Base-by-base conservation (phyloP, 2,329 filamentous ascomycete genomes). In the Knoxdaviesia capensis region DNA sequence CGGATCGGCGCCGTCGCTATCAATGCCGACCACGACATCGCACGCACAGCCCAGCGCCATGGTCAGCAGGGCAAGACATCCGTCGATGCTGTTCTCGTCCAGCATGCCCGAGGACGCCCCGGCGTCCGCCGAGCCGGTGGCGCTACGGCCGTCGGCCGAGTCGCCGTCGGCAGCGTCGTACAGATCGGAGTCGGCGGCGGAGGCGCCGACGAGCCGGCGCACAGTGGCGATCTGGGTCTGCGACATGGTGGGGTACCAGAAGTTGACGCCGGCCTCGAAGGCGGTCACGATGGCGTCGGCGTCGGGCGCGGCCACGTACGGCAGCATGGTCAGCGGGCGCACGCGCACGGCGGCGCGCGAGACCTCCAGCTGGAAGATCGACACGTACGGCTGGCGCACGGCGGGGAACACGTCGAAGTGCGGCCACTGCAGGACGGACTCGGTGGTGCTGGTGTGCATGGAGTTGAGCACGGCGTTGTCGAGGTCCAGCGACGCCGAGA, bases 161-260 rank as follows among this genome's bases (percentile, higher is more conserved):
- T 20, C 20, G 20, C 20, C 20, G 20, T 20, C 20, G 20, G 20
- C 20, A 20, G 20, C 20, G 20, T 20, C 20, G 20, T 20, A 20
- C 20, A 20, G 20, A 3, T 20, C 20, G 20, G 20, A 20, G 20
- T 20, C 20, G 2, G 20, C 20, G 20, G 2, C 20, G 20, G 20
- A 20, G 2, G 48, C 49, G 4, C 53, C 45, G 2, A 68, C 50
- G 2, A 53, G 53, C 0, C 43, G 39, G 6, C 58, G 53, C 5
- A 61, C 51, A 28, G 48, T 49, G 1, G 54, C 47, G 1, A 66
- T 49, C 30, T 61, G 63, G 0, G 47, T 44, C 37, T 55, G 56
- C 0, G 64, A 64, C 54, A 67, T 59, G 5, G 63, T 66, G 0
- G 66, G 67, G 43, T 69, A 70, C 64, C 65, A 70, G 39, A 68